Base-by-base conservation (phyloP, 805 yeast species). In the Blastobotrys americana region DNA sequence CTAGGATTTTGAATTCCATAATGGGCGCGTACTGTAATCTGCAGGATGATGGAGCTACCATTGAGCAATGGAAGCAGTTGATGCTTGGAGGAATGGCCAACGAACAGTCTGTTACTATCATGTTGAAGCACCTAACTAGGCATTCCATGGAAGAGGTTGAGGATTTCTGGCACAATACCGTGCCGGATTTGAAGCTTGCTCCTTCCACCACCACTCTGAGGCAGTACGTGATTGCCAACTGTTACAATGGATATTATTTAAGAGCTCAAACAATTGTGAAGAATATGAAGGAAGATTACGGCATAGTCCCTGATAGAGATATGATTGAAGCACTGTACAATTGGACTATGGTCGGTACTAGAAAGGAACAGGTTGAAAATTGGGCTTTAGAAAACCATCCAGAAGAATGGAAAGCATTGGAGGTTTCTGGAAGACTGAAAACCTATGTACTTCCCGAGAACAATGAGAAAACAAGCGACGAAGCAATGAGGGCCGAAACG, bases 151-250 rank as follows among this genome's bases (percentile, higher is more conserved):
- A 69, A 3, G 76, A 77, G 43, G 84, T 80, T 5, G 74, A 72
- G 46, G 68, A 72, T 36, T 74, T 82, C 36, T 84, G 87, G 82
- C 69, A 73, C 43, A 23, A 37, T 8, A 73, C 73, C 46, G 58
- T 84, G 20, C 73, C 81, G 1, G 46, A 55, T 16, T 77, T 69
- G 53, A 74, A 72, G 0, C 61, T 84, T 3, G 51, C 68, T 9
- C 84, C 85, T 0, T 71, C 74, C 47, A 62, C 71, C 28, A 69
- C 69, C 6, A 70, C 80, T 27, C 73, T 72, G 56, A 71, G 70
- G 34, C 86, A 82, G 57, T 80, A 75, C 53, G 60, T 84, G 27
- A 74, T 82, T 45, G 84, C 87, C 0, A 80, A 82, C 57, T 81
- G 84, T 48, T 80, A 80, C 52, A 78, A 78, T 56, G 87, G 82